Evolutionary conservation across 805 yeast species (phyloP), one percentile per base, ranked within the genome.

Genomic region (Teunomyces stri): DNA sequence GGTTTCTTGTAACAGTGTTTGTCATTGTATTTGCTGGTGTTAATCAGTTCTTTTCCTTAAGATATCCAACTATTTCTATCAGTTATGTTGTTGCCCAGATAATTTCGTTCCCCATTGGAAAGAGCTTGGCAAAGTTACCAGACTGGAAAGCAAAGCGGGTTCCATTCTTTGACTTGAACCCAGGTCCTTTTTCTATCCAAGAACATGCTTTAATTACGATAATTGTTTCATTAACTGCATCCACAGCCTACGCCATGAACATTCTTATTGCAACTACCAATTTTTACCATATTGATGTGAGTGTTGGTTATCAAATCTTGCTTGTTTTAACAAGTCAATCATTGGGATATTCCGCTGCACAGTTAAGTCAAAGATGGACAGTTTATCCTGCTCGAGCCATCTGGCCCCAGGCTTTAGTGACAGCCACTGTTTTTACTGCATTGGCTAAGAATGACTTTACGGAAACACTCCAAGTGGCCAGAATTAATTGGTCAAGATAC

Each of bases 301-400:
- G 57, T 18, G 55, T 53, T 34, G 70, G 71, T 1, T 64, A 59
- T 46, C 63, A 63, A 49, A 56, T 53, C 21, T 48, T 65, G 39
- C 48, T 64, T 41, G 52, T 57, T 21, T 52, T 65, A 20, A 50
- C 63, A 20, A 60, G 59, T 15, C 56, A 62, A 33, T 59, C 58
- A 36, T 49, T 64, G 57, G 69, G 69, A 0, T 60, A 61, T 48
- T 63, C 66, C 2, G 56, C 61, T 35, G 66, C 68, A 6, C 65
- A 65, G 21, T 44, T 64, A 11, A 50, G 59, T 50, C 53, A 65
- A 41, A 59, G 57, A 50, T 53, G 64, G 46, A 73, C 72, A 4
- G 74, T 82, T 5, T 80, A 80, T 53, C 82, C 81, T 10, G 65
- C 67, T 5, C 64, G 70, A 42, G 70, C 80, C n/a, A 59, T 82